Evolutionary conservation across 352 stramenopile genomes (phyloP), one percentile per base, ranked within the genome.

Genomic region (Globisporangium uncinulatum): DNA sequence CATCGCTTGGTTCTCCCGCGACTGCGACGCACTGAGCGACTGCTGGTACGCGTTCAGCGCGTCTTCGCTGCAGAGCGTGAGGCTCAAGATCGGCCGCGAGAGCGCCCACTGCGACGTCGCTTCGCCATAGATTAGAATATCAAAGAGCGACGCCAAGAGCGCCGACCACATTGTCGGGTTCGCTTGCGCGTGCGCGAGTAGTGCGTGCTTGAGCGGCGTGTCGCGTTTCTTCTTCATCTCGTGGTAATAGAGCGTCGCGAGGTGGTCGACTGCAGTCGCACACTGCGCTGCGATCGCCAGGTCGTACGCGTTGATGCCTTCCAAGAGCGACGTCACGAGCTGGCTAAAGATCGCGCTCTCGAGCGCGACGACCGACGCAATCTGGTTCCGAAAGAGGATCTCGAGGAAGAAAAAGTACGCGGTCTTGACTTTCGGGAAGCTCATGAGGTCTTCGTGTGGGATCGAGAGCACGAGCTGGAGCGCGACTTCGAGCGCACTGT

Each of bases 341-440:
- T 98, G 89, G 61, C 96, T 95, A 59, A 99, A 99, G 32, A 98
- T 94, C 24, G 63, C 77, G 20, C 89, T 92, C 46, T 98, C 92
- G 17, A 99, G 73, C 11, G 82, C 79, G 41, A 98, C 89, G 0
- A 98, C 86, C 0, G 89, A 97, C 54, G 92, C 89, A 55, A 98
- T 89, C 70, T 99, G 97, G 74, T 98, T 98, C 44, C 95, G 89
- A 74, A 99, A 99, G 9, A 99, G 75, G 56, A 99, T 98, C 73
- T 99, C 96, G 47, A 99, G 71, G 64, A 99, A 99, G 69, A 92
- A 93, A 62, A 98, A 99, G 69, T 98, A 99, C 9, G 95, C 93
- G 65, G 97, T 98, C 71, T 96, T 98, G 49, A 99, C 80, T 74
- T 99, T 99, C 10, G 96, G 95, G 76, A 98, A 99, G 34, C 84